Evolutionary conservation across 345 rosid species (phyloP).

Genomic region (Ceriops decandra): DNA sequence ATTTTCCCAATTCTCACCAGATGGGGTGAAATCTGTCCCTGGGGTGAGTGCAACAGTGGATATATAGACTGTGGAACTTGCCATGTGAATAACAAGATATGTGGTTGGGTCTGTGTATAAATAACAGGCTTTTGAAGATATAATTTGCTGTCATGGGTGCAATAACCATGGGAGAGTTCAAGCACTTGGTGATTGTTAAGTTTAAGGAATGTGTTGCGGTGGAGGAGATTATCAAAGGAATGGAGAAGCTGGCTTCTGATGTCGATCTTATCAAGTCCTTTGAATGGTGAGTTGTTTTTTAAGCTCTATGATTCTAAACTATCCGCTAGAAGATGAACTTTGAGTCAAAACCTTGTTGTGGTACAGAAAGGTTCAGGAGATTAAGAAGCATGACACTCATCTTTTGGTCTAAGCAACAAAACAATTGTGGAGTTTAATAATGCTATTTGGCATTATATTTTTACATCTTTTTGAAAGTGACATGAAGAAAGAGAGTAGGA

Average conservation of each 20-base stretch:
- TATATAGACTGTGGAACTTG: conserved; percentile 38
- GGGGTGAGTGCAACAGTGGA: conserved; percentile 11
- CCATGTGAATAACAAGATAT: conserved; percentile 23
- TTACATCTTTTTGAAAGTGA: too few relatives aligned
- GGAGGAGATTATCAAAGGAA: conserved; percentile 72
- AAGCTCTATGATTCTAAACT: background rate
- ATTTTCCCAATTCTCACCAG: background rate
- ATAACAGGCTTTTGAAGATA: conserved; percentile 2
- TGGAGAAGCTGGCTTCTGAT: conserved; percentile 72
- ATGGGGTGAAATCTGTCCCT: conserved; percentile 20
- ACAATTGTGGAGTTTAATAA: background rate
- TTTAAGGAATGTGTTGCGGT: conserved; percentile 64
- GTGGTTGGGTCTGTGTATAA: conserved; percentile 15
- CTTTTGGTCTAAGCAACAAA: background rate
- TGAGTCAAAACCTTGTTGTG: too few relatives aligned
- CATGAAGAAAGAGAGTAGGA: too few relatives aligned
- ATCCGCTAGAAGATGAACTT: too few relatives aligned
- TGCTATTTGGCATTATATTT: too few relatives aligned
- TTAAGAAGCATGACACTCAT: background rate
- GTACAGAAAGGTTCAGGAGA: background rate
- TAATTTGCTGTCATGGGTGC: conserved; percentile 4
- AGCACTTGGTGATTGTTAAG: conserved; percentile 84
- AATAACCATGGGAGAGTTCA: conserved; percentile 53
- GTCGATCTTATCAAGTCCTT: conserved; percentile 78
- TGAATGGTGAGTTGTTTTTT: conserved; percentile 54